phyloP scores from a whole-genome alignment of 2,329 filamentous ascomycete species.

The Clonostachys byssicola region DNA sequence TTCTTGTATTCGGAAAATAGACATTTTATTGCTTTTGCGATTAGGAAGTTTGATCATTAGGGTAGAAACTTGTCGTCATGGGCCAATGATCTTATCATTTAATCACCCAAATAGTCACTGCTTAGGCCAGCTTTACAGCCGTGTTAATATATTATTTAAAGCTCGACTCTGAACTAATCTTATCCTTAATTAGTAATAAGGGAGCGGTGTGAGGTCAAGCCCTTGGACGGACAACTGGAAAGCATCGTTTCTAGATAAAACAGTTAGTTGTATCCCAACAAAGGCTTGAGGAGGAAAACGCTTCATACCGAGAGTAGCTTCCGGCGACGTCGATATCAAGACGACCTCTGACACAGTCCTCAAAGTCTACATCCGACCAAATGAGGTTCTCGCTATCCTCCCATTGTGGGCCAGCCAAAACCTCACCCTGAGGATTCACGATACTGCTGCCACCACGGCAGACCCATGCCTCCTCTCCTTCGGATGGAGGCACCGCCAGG shows the following conservation, averaged over 20 bases:
- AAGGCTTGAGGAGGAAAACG: slow-evolving; percentile 29
- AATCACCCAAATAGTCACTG: no score
- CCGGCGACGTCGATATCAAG: slow-evolving; percentile 82
- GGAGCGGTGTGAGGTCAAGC: slow-evolving; percentile 52
- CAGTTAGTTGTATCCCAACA: no score
- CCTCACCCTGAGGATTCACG: slow-evolving; percentile 73
- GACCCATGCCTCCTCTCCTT: slow-evolving; percentile 43
- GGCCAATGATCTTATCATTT: no score
- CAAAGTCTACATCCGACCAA: slow-evolving; percentile 74
- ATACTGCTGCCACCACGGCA: slow-evolving; percentile 81
- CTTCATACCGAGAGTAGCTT: slow-evolving; percentile 73
- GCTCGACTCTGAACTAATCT: no score
- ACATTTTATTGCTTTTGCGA: no score
- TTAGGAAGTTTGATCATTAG: no score
- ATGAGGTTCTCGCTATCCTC: slow-evolving; percentile 68
- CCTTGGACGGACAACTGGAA: slow-evolving; percentile 59
- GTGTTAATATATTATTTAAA: no score
- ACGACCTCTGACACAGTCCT: slow-evolving; percentile 78
- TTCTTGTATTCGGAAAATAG: no score
- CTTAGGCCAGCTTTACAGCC: no score
- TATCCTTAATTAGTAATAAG: slow-evolving; percentile 26
- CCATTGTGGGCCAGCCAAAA: slow-evolving; percentile 79
- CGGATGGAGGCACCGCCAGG: slow-evolving; percentile 55
- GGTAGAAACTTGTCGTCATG: no score
- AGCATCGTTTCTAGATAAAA: slow-evolving; percentile 40